phyloP scores from a whole-genome alignment of 163 green algal species.

The Chloromonas sp. region DNA sequence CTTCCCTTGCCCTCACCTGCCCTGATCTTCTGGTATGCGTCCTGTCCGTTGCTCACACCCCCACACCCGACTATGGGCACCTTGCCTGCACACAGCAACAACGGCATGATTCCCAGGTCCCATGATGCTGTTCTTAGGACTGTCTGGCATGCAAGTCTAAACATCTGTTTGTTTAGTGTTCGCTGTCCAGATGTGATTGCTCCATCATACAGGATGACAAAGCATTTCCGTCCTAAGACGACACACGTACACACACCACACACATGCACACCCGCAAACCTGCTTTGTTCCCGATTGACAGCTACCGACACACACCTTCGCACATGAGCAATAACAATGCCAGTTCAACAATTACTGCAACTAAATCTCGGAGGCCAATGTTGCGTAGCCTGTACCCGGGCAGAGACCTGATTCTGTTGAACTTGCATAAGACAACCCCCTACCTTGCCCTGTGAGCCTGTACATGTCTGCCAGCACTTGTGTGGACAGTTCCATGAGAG shows the following conservation, averaged over 20 bases:
- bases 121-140: too few species aligned
- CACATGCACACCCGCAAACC: background rate
- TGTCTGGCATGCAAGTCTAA: too few species aligned
- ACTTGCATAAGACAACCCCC: background rate
- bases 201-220: too few species aligned
- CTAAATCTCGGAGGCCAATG: too few species aligned
- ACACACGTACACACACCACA: background rate
- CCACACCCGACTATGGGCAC: slow-evolving; percentile 91
- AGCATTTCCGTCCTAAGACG: too few species aligned
- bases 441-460: background rate
- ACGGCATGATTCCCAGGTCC: background rate
- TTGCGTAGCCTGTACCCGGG: too few species aligned
- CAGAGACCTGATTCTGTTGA: background rate
- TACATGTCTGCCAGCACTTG: slow-evolving; percentile 4
- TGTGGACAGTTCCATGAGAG: slow-evolving; percentile 61
- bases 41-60: slow-evolving; percentile 76
- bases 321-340: too few species aligned
- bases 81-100: slow-evolving; percentile 38
- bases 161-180: background rate
- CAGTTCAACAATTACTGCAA: too few species aligned
- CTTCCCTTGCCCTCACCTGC: background rate
- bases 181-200: background rate
- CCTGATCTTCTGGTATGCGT: slow-evolving; percentile 73
- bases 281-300: too few species aligned
- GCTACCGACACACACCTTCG: too few species aligned